Evolutionary conservation across 2,329 filamentous ascomycete species (phyloP).

Genomic region (Fusarium proliferatum): DNA sequence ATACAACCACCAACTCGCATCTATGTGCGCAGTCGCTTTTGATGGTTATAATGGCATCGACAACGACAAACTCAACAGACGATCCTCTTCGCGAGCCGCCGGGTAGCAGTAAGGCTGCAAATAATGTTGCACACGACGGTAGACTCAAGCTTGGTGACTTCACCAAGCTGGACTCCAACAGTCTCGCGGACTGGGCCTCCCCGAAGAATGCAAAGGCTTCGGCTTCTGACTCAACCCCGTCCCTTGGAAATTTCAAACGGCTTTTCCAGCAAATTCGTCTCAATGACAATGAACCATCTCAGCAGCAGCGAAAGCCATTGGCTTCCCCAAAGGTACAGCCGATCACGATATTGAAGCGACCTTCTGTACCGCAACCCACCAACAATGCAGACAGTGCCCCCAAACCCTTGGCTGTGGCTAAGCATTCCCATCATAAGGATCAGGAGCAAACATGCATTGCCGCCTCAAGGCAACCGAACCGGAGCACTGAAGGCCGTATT

Average conservation of each 20-base stretch:
- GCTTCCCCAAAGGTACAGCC: background rate
- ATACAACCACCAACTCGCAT: background rate
- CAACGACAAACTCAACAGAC: conserved; percentile 20
- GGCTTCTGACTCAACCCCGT: background rate
- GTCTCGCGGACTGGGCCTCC: conserved; percentile 14
- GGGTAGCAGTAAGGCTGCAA: conserved; percentile 9
- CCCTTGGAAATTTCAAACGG: conserved; percentile 33
- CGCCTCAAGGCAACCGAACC: conserved; percentile 85
- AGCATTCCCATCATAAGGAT: conserved; percentile 82
- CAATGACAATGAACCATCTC: background rate
- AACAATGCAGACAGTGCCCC: background rate
- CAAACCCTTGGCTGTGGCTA: conserved; percentile 44
- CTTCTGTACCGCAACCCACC: background rate
- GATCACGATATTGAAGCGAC: conserved; percentile 20
- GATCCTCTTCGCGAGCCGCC: conserved; percentile 32
- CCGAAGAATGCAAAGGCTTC: background rate
- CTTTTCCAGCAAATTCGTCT: conserved; percentile 29
- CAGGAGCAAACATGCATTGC: conserved; percentile 92
- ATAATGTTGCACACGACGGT: background rate
- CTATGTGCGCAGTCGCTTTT: conserved; percentile 17
- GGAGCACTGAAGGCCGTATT: conserved; percentile 87
- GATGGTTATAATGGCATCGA: conserved; percentile 25
- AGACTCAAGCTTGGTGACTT: conserved; percentile 33
- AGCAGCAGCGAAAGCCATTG: background rate
- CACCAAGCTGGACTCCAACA: conserved; percentile 9